Conservation (phyloP, 106 monocot genomes). For the Triglochin maritima region DNA sequence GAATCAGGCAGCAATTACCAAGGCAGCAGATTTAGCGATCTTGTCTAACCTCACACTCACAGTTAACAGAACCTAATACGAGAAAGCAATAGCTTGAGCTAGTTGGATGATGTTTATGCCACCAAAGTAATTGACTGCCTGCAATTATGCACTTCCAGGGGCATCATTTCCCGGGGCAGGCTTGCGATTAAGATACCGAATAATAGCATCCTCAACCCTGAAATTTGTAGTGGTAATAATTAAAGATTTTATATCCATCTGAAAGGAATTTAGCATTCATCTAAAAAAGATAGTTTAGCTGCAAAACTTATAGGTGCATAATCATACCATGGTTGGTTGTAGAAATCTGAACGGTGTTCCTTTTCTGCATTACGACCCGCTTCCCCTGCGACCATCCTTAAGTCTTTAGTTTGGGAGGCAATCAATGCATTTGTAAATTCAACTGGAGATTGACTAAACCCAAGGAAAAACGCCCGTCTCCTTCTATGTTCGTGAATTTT, state of each 20-base stretch:
- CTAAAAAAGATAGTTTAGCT: no score
- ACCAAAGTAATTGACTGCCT: no score
- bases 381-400: conserved; percentile 83
- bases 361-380: conserved; percentile 73
- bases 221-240: background rate
- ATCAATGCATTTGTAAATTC: conserved; percentile 95
- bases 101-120: no score
- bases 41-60: no score
- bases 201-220: conserved; percentile 99
- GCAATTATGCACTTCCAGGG: conserved; percentile 56
- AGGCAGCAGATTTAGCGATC: no score
- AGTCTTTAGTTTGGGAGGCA: conserved; percentile 77
- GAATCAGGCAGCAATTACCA: no score
- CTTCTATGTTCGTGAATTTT: conserved; percentile 96
- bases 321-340: conserved; percentile 84
- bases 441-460: conserved; percentile 93
- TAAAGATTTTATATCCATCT: no score
- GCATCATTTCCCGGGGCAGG: conserved; percentile 65
- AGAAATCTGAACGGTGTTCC: conserved; percentile 84
- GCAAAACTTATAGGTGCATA: no score
- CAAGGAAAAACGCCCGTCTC: conserved; percentile 90
- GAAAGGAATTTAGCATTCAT: no score
- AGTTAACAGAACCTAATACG: no score
- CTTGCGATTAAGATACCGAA: conserved; percentile 91
- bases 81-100: no score